Conservation (phyloP, 1,139 yeast species). For the Spencermartinsiella ligniputridi region DNA sequence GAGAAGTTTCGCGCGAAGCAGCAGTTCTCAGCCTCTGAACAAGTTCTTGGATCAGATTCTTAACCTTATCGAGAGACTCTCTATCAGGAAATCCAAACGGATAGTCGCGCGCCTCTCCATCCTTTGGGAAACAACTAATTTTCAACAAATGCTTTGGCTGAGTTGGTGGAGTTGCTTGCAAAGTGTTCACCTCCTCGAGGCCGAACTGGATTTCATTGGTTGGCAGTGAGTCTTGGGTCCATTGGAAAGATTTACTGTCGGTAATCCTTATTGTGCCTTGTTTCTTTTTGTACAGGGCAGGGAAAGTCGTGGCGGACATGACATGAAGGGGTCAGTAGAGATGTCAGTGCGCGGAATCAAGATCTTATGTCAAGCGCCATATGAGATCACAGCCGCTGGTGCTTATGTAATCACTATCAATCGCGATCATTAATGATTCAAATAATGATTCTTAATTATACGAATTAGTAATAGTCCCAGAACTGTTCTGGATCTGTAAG, state of each 20-base stretch:
- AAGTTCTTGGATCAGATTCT: constrained; percentile 63
- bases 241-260: constrained; percentile 11
- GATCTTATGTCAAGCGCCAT: too few relatives aligned
- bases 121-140: constrained; percentile 38
- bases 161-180: constrained; percentile 68
- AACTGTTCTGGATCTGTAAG: too few relatives aligned
- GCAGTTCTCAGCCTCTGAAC: constrained; percentile 32
- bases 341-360: too few relatives aligned
- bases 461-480: too few relatives aligned
- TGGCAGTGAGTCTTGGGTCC: background rate
- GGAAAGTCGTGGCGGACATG: constrained; percentile 6
- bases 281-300: constrained; percentile 29
- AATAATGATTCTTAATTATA: too few relatives aligned
- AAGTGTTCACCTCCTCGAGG: background rate
- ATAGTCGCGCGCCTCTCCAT: constrained; percentile 44
- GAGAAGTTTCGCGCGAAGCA: constrained; percentile 46
- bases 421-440: too few relatives aligned
- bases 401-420: too few relatives aligned
- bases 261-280: constrained; percentile 25
- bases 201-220: background rate
- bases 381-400: too few relatives aligned
- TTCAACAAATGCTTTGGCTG: constrained; percentile 67
- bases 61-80: constrained; percentile 70
- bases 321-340: background rate
- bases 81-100: constrained; percentile 64